phyloP scores from a whole-genome alignment of 75 land plant species.

The Pinus tabuliformis region DNA sequence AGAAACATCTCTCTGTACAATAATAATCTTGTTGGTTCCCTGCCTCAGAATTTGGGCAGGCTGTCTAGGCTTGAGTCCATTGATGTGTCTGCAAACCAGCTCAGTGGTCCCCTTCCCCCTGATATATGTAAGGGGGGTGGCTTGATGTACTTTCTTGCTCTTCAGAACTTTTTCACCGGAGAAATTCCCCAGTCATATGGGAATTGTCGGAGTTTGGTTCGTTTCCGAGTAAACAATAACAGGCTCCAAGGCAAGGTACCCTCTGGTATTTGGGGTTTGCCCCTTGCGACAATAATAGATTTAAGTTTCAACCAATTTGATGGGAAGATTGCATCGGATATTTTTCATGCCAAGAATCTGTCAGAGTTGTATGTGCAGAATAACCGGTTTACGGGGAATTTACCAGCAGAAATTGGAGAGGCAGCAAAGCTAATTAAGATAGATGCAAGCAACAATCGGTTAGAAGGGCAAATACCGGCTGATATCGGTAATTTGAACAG shows the following conservation, averaged over 20 bases:
- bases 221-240: conserved; percentile 66
- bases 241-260: conserved; percentile 66
- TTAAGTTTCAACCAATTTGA: conserved; percentile 6
- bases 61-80: conserved; percentile 50
- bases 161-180: conserved; percentile 72
- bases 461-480: conserved; percentile 20
- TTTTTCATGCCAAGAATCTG: conserved; percentile 9
- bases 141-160: conserved; percentile 55
- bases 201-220: conserved; percentile 44
- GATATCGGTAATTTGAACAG: conserved; percentile 9
- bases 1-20: too few species aligned
- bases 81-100: conserved; percentile 60
- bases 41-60: conserved; percentile 61
- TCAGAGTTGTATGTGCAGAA: conserved; percentile 1
- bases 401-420: conserved; percentile 43
- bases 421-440: conserved; percentile 43
- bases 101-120: conserved; percentile 65
- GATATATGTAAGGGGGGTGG: conserved; percentile 57
- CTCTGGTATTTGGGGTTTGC: conserved; percentile 65
- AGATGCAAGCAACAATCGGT: conserved; percentile 61
- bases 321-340: not conserved
- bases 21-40: conserved; percentile 21
- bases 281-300: conserved; percentile 47
- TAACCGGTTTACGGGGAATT: conserved; percentile 25
- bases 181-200: conserved; percentile 70